Conservation (phyloP, 371 early-diverging fungal species). For the Haplosporangium sp. region DNA sequence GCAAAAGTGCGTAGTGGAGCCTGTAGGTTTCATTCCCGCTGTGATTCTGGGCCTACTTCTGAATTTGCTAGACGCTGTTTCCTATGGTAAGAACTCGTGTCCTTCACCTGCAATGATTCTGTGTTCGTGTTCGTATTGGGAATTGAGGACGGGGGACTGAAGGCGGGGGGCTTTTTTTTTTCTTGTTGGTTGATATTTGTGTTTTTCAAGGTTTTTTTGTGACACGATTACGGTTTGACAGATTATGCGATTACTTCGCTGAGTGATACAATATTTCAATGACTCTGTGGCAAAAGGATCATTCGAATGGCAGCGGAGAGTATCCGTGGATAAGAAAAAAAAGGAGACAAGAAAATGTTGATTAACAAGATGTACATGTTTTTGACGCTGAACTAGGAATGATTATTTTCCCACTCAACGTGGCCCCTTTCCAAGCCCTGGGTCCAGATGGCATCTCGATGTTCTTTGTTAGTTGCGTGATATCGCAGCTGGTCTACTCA, state of each 20-base stretch:
- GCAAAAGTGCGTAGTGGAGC: conserved; percentile 54
- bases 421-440: conserved; percentile 79
- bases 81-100: conserved; percentile 73
- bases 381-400: conserved; percentile 64
- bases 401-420: conserved; percentile 90
- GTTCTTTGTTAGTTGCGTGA: conserved; percentile 88
- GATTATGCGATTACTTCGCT: background rate
- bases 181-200: background rate
- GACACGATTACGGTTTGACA: background rate
- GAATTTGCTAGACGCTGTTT: conserved; percentile 92
- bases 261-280: background rate
- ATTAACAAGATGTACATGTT: conserved; percentile 40
- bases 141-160: too few relatives aligned
- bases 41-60: conserved; percentile 89
- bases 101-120: too few relatives aligned
- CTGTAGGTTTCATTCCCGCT: conserved; percentile 83
- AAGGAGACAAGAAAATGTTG: too few relatives aligned
- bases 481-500: conserved; percentile 88
- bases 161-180: conserved; percentile 1
- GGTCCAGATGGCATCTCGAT: conserved; percentile 95
- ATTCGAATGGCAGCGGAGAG: too few relatives aligned
- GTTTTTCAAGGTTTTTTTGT: background rate
- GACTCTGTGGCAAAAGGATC: background rate
- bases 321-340: too few relatives aligned
- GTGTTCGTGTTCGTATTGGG: background rate